Base-by-base conservation (phyloP, 345 rosid genomes). In the Turritis glabra region DNA sequence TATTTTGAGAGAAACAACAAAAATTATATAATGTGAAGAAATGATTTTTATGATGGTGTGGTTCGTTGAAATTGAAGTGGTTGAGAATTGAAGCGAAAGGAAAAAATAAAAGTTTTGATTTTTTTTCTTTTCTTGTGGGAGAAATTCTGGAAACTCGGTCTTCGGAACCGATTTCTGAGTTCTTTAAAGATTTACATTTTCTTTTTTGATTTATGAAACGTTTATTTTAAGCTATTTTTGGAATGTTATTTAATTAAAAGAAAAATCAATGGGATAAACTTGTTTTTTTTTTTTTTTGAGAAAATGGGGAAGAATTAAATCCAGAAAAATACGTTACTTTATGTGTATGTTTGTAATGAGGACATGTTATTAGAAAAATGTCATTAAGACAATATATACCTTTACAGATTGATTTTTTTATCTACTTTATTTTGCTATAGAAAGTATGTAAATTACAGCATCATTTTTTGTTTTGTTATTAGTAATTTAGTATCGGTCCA, bases 1-100 rank as follows among this genome's bases (percentile, higher is more conserved):
- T 7, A 48, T 5, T 57, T 44, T 13, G 2, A 33, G 8, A 2
- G 5, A 38, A 3, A 35, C 1, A 1, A 13, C 1, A 13, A 30
- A 48, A 67, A 48, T 67, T 67, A 37, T 50, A 14, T 22, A 58
- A 48, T 67, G 27, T 19, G 18, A 30, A 60, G 11, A 68, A 69
- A 69, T 56, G 47, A 33, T 41, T 13, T 40, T 35, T 44, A 15
- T 15, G 2, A 60, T 64, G 30, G 13, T 47, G 54, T 15, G 48
- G 64, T 38, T 69, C 70, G 69, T 52, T 68, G 79, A 47, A 59
- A 58, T 74, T 55, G 68, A 75, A 53, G 60, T 77, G 66, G 80
- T 64, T 77, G 76, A 71, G 80, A 64, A 64, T 70, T 77, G 72
- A 77, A 77, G 76, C 54, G 17, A 77, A 77, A 63, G 76, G 67